Evolutionary conservation across 768 basidiomycete genomes (phyloP), one percentile per base, ranked within the genome.

Genomic region (Auricularia heimuer): DNA sequence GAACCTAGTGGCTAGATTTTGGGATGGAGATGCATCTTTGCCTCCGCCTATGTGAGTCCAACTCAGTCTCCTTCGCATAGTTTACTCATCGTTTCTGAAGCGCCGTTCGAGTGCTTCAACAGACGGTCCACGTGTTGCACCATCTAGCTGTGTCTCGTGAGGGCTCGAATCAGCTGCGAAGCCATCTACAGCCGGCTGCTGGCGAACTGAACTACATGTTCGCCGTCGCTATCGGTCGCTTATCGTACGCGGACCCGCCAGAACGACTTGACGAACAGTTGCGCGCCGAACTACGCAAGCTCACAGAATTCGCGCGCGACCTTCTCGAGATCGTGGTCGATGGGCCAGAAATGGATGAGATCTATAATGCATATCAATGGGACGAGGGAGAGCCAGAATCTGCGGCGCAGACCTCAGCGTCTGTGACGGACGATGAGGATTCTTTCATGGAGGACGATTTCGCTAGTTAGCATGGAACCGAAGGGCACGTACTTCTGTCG

Each of bases 211-310:
- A 78, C 12, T 85, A 93, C 68, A 80, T 85, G 71, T 92, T 91
- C 70, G 83, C 86, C 35, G 85, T 91, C n/a, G 83, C 85, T 0
- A 82, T 94, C 64, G 88, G 91, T 45, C 81, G 90, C 67, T 75
- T 94, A 60, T 85, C 86, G 64, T 92, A 84, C 66, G 85, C 87
- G 4, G 85, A 85, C 58, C 77, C 82, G 11, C 87, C 87, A 16
- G 79, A 82, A 54, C 89, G 86, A 85, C 72, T 88, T 37, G 75
- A 78, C 29, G 64, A 65, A 16, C 71, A 76, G 60, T 71, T 74
- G 16, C 78, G 75, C 64, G 70, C 72, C 24, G 79, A 81, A 56
- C 69, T 86, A 51, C 78, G 78, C 67, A 70, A 74, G 34, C 74
- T 84, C 39, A 75, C 77, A 89, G 88, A 84, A 62, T 73, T 84